Evolutionary conservation across 2,329 filamentous ascomycete genomes (phyloP).

Genomic region (Fusarium transvaalense): DNA sequence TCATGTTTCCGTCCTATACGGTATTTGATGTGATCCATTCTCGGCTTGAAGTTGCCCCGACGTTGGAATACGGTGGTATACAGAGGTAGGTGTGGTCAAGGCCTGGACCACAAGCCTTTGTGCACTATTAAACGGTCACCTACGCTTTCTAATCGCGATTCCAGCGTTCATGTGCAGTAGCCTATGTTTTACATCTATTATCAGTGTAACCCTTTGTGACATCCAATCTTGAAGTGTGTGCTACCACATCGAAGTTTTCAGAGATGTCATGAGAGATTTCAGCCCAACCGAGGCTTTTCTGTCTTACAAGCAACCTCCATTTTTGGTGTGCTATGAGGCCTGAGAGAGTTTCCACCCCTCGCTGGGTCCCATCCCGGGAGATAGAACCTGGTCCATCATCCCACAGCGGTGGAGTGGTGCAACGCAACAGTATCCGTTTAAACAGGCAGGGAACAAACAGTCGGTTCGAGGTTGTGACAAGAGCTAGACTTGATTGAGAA

Average conservation of each 20-base stretch:
- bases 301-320: neutral
- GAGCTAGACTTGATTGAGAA: slow-evolving; percentile 26
- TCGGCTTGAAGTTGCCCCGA: slow-evolving; percentile 26
- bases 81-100: neutral
- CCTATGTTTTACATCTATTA: neutral
- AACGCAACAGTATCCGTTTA: slow-evolving; percentile 13
- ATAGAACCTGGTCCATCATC: slow-evolving; percentile 29
- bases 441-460: slow-evolving; percentile 18
- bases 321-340: neutral
- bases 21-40: neutral
- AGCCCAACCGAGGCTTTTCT: slow-evolving; percentile 22
- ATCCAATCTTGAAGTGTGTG: neutral
- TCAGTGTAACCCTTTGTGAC: neutral
- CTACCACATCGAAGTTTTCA: slow-evolving; percentile 27
- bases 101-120: slow-evolving; percentile 19
- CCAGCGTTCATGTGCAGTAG: neutral
- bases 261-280: slow-evolving; percentile 13
- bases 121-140: slow-evolving; percentile 21
- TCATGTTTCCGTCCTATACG: slow-evolving; percentile 13
- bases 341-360: neutral
- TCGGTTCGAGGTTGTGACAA: slow-evolving; percentile 20
- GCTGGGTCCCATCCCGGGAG: neutral
- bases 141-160: neutral
- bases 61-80: slow-evolving; percentile 1
- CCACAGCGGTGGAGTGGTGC: slow-evolving; percentile 36